Conservation (phyloP, 768 basidiomycete genomes). For the Austroboletus festivus region DNA sequence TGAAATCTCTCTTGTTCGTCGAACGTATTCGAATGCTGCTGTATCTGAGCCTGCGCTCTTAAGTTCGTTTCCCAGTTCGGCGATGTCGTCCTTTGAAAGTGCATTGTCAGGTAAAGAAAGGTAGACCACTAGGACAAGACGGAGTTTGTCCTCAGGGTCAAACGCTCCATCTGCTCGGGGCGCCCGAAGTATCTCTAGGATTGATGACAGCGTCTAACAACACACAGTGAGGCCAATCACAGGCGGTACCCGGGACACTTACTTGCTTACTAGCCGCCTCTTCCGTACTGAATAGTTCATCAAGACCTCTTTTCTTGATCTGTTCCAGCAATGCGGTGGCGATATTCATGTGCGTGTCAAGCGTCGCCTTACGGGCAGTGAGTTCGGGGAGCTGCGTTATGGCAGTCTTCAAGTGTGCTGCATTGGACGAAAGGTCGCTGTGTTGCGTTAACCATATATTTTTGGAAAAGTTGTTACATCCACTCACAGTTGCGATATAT, state of each 20-base stretch:
- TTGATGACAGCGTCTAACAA: slow-evolving; percentile 63
- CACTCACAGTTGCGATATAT: slow-evolving; percentile 87
- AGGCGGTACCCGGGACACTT: slow-evolving; percentile 1
- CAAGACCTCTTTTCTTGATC: slow-evolving; percentile 91
- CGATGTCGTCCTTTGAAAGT: slow-evolving; percentile 83
- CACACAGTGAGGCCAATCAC: slow-evolving; percentile 1
- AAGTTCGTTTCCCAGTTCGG: slow-evolving; percentile 84
- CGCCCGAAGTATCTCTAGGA: slow-evolving; percentile 85
- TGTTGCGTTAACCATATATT: slow-evolving; percentile 8
- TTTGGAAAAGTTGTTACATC: background rate
- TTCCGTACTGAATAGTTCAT: slow-evolving; percentile 96
- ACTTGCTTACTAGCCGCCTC: slow-evolving; percentile 88
- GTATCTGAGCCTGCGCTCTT: slow-evolving; percentile 78
- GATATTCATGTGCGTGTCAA: slow-evolving; percentile 99
- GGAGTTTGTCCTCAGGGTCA: slow-evolving; percentile 81
- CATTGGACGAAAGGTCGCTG: slow-evolving; percentile 87
- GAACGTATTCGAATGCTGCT: slow-evolving; percentile 87
- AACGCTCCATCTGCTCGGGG: slow-evolving; percentile 63
- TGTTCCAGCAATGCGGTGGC: slow-evolving; percentile 92
- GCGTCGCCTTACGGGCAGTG: slow-evolving; percentile 91
- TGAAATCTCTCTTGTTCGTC: slow-evolving; percentile 86
- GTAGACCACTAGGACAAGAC: slow-evolving; percentile 93
- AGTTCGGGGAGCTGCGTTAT: slow-evolving; percentile 96
- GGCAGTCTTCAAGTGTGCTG: slow-evolving; percentile 91
- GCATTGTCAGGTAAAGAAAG: slow-evolving; percentile 80